Evolutionary conservation across 257 asterid species (phyloP), one percentile per base, ranked within the genome.

Genomic region (Orobanche coerulescens): DNA sequence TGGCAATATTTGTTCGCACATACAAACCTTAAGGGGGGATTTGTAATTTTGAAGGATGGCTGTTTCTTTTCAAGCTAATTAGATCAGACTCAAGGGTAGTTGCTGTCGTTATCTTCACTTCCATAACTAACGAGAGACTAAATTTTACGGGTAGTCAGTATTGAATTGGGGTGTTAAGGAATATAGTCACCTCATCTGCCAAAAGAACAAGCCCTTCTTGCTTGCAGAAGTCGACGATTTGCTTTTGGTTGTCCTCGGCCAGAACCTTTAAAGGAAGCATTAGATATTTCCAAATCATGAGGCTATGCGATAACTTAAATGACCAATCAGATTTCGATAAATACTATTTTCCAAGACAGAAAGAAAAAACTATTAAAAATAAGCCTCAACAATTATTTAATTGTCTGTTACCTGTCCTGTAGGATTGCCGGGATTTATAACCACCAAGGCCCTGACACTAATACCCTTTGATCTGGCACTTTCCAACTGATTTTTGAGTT

Each of bases 351-450:
- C 37, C 33, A 13, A 43, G 7, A 25, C 19, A 18, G 20, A 16
- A 47, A 1, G 2, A 12, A 0, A 49, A n/a, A 43, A 42, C 4
- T 39, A 18, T 67, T 15, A 4, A 47, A 12, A 1, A 2, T 8
- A 1, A 14, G 40, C 13, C 47, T 47, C 40, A 9, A 15, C 6
- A 39, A 33, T 31, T 22, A 19, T 34, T 4, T 1, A 44, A 8
- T 36, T 3, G 50, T 19, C 9, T 20, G 14, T 72, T 72, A 88
- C 98, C 95, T 92, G 97, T 65, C 97, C 99, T 0, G 99, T 93
- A 15, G 99, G 99, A 68, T 93, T 93, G 58, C 97, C 99, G 20
- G 99, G 99, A 78, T 93, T 93, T 63, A 93, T 93, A 43, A 93
- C 99, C 60, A 82, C 99, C 83, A 93, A 79, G 39, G 99, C 95